phyloP scores from a whole-genome alignment of 352 stramenopile genomes.

The Elongisporangium anandrum region DNA sequence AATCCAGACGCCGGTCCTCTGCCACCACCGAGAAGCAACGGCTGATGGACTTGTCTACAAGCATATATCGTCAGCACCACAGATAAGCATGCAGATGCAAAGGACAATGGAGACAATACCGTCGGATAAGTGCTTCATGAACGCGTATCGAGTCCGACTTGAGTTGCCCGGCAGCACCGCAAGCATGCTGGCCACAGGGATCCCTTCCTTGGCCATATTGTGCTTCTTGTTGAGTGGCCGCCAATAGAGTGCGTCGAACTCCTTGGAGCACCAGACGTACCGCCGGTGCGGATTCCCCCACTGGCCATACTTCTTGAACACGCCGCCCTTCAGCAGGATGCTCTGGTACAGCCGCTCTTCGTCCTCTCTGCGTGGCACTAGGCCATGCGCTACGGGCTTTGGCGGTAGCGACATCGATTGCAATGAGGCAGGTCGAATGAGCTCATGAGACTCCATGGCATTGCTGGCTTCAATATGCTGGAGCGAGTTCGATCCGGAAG shows the following conservation, averaged over 20 bases:
- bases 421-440: not conserved
- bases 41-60: slow-evolving; percentile 56
- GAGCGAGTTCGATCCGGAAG: not conserved
- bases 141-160: slow-evolving; percentile 54
- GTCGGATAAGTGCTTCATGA: slow-evolving; percentile 75
- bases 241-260: slow-evolving; percentile 64
- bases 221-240: slow-evolving; percentile 67
- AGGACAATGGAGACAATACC: slow-evolving; percentile 19
- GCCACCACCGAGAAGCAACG: slow-evolving; percentile 64
- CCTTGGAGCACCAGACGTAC: slow-evolving; percentile 68
- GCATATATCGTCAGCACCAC: slow-evolving; percentile 6
- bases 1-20: slow-evolving; percentile 57
- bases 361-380: slow-evolving; percentile 18
- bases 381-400: not conserved
- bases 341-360: slow-evolving; percentile 45
- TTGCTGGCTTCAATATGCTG: not conserved
- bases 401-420: not conserved
- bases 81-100: not conserved
- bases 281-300: slow-evolving; percentile 71
- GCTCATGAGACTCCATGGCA: not conserved
- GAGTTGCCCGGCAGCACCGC: slow-evolving; percentile 57
- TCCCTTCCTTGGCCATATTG: slow-evolving; percentile 48
- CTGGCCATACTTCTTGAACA: slow-evolving; percentile 77
- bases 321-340: slow-evolving; percentile 57
- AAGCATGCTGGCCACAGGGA: slow-evolving; percentile 38